phyloP scores from a whole-genome alignment of 1,284 basidiomycete species.

The Bjerkandera adusta region DNA sequence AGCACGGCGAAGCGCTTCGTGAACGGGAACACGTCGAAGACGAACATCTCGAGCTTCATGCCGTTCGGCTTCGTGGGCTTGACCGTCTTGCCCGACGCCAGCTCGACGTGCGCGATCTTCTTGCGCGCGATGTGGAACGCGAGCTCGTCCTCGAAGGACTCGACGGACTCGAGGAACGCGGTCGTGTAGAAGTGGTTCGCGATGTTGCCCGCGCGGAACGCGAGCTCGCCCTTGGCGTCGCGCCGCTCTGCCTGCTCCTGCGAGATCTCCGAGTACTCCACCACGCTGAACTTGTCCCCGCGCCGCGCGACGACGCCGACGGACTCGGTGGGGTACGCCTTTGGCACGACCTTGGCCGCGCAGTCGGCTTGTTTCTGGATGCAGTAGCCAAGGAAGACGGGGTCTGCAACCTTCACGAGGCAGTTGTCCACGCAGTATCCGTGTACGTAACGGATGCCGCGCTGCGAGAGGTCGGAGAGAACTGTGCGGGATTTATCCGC shows the following conservation, averaged over 20 bases:
- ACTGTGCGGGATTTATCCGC: slow-evolving; percentile 67
- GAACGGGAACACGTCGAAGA: slow-evolving; percentile 99
- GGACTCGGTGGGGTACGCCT: slow-evolving; percentile 82
- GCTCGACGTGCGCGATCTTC: slow-evolving; percentile 88
- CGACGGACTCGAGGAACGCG: slow-evolving; percentile 78
- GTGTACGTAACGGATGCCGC: slow-evolving; percentile 88
- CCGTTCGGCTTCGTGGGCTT: slow-evolving; percentile 94
- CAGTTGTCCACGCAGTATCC: slow-evolving; percentile 99
- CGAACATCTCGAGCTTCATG: slow-evolving; percentile 99
- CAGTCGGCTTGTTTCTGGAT: slow-evolving; percentile 85
- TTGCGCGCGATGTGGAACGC: slow-evolving; percentile 98
- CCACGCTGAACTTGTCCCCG: slow-evolving; percentile 84
- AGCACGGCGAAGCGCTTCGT: slow-evolving; percentile 83
- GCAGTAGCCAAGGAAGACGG: slow-evolving; percentile 93
- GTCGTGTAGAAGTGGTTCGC: slow-evolving; percentile 98
- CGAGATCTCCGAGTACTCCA: slow-evolving; percentile 98
- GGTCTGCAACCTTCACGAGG: slow-evolving; percentile 96
- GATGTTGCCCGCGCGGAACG: slow-evolving; percentile 96
- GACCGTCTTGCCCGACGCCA: slow-evolving; percentile 59
- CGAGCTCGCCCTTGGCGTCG: slow-evolving; percentile 72
- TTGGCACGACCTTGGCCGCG: slow-evolving; percentile 96
- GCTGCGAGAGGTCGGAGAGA: slow-evolving; percentile 77
- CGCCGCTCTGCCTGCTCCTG: slow-evolving; percentile 80
- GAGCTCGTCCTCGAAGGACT: slow-evolving; percentile 85
- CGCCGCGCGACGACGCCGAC: slow-evolving; percentile 93